Evolutionary conservation across 139 green algal genomes (phyloP), one percentile per base, ranked within the genome.

Genomic region (Coccomyxa sp.): DNA sequence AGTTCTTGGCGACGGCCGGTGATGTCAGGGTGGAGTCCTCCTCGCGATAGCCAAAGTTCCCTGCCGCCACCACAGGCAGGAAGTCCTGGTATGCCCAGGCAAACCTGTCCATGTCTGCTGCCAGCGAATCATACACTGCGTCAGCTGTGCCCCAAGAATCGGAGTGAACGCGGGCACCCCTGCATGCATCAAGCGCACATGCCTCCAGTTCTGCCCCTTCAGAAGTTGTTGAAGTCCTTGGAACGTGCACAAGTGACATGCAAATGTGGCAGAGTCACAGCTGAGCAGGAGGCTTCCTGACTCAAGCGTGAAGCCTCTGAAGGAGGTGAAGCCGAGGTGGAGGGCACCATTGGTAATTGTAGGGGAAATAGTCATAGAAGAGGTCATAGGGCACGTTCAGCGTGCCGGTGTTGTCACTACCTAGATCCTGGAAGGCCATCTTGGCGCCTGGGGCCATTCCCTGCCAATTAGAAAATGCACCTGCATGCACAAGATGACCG

Each of bases 71-170:
- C 0, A 91, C 84, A 12, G 88, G 84, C 58, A 93, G 31, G 71
- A 90, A 92, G 80, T 93, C 89, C 58, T 85, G 87, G 79, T 74
- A 30, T 27, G 66, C 66, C 58, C 82, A 93, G 0, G 86, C 76
- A 83, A 91, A 95, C 25, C 77, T 38, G 83, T 97, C 91, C 58
- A 96, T 82, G 30, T 90, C 84, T 0, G 77, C 68, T 1, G 93
- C 90, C 80, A 93, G 77, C 67, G 58, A 67, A 84, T 97, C 94
- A 86, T 98, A 98, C 9, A 67, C 79, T 25, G 90, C 82, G 23
- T 83, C 81, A n/a, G 81, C 82, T 45, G 89, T 93, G 13, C 95
- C 96, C 96, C 96, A 99, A 0, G 93, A 97, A 82, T 98, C 96
- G 82, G 88, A 93, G 67, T 96, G 91, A 7, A 97, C 76, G 15